Percentiles rank a stretch among this genome's conserved stretches.
These are phyloP conservation scores for Colletotrichum australisinense DNA, from an alignment of 2,329 filamentous ascomycete genomes.

Conservation along the genomic window DNA sequence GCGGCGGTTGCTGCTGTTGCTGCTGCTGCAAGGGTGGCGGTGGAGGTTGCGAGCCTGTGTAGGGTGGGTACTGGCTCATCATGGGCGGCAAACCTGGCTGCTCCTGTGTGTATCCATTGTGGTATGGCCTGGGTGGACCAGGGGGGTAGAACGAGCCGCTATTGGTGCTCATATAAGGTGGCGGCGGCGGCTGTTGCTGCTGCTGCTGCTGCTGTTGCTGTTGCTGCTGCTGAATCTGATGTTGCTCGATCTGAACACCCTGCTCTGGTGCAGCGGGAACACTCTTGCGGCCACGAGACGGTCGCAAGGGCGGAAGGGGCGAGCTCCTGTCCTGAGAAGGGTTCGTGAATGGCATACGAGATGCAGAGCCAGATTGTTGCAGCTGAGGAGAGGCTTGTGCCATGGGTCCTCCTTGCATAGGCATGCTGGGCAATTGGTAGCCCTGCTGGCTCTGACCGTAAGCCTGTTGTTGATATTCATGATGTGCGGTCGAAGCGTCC, in stretches of 20 bases:
- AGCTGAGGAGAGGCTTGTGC: slow-evolving; percentile 18
- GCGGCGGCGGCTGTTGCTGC: slow-evolving; percentile 29
- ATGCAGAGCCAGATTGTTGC: slow-evolving; percentile 23
- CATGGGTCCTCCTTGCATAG: slow-evolving; percentile 27
- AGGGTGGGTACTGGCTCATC: slow-evolving; percentile 26
- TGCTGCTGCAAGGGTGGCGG: slow-evolving; percentile 6
- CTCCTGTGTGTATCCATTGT: slow-evolving; percentile 30
- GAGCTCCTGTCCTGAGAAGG: slow-evolving; percentile 33
- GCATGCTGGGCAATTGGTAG: slow-evolving; percentile 26
- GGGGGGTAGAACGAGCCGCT: slow-evolving; percentile 34
- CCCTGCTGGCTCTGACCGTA: slow-evolving; percentile 27
- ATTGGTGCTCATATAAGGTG: slow-evolving; percentile 29
- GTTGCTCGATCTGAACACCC: slow-evolving; percentile 14
- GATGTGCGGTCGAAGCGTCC: slow-evolving; percentile 22
- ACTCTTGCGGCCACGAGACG: slow-evolving; percentile 31
- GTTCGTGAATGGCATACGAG: slow-evolving; percentile 37
- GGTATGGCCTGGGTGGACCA: slow-evolving; percentile 30
- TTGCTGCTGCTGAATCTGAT: slow-evolving; percentile 25
- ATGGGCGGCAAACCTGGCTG: slow-evolving; percentile 30
- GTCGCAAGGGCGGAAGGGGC: slow-evolving; percentile 34
- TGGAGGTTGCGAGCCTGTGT: slow-evolving; percentile 11
- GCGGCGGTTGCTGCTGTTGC: background rate
- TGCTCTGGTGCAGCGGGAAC: slow-evolving; percentile 20
- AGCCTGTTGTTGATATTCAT: slow-evolving; percentile 27
- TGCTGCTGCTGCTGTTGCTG: slow-evolving; percentile 27